Evolutionary conservation across 805 yeast genomes (phyloP).

Genomic region (Hanseniaspora taiwanica): DNA sequence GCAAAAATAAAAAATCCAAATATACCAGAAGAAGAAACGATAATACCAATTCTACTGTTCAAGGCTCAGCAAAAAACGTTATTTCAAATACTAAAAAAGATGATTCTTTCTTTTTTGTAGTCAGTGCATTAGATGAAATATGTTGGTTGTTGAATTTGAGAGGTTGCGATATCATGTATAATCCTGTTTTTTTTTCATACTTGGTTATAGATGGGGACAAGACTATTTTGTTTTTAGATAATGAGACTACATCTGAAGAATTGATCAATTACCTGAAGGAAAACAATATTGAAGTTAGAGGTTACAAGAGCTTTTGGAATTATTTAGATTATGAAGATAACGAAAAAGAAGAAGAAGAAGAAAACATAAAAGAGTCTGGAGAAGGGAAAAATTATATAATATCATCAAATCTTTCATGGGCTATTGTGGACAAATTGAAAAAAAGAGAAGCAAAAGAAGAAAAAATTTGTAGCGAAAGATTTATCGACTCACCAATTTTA

Average conservation of each 20-base stretch:
- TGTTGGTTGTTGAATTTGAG: conserved; percentile 86
- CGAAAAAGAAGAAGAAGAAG: too few species aligned
- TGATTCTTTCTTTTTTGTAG: conserved; percentile 34
- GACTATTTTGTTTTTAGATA: conserved; percentile 43
- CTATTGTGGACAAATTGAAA: conserved; percentile 39
- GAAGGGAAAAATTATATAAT: too few species aligned
- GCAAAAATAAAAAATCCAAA: conserved; percentile 12
- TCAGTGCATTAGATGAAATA: conserved; percentile 73
- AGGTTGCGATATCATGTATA: conserved; percentile 68
- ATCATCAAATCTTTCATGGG: conserved; percentile 60
- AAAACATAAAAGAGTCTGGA: too few species aligned
- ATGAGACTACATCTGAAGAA: conserved; percentile 26
- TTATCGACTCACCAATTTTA: conserved; percentile 49
- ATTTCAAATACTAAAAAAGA: conserved; percentile 11
- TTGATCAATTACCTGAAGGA: conserved; percentile 29
- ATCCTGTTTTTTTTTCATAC: conserved; percentile 75
- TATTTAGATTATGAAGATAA: conserved; percentile 32
- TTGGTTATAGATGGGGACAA: conserved; percentile 31
- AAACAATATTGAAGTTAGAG: conserved; percentile 34
- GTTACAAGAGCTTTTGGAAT: conserved; percentile 46
- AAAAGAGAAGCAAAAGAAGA: conserved; percentile 10
- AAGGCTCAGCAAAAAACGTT: too few species aligned
- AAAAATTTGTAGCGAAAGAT: too few species aligned
- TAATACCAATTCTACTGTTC: too few species aligned
- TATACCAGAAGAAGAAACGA: too few species aligned